A percentile compares a stretch with the other conserved stretches of the same genome.
These are phyloP conservation scores for Passiflora organensis DNA, from an alignment of 345 rosid species.

Conservation along the genomic window DNA sequence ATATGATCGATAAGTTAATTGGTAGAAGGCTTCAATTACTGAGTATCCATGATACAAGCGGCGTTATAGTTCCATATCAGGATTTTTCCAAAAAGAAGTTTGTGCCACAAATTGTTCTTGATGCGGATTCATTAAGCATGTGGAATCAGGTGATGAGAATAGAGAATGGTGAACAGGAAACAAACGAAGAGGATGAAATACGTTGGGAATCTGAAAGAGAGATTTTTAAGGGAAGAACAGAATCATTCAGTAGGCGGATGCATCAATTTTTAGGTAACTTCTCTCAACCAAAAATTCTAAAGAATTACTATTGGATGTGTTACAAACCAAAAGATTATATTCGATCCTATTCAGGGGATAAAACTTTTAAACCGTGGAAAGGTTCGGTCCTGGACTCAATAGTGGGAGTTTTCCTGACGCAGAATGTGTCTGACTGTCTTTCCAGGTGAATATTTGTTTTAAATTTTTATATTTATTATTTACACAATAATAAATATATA, in stretches of 20 bases:
- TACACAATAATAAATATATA: neutral
- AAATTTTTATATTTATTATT: neutral
- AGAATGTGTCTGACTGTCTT: conserved; percentile 47
- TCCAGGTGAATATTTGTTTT: conserved; percentile 75
- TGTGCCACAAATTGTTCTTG: conserved; percentile 29
- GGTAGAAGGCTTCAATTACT: no score
- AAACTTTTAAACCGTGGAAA: conserved; percentile 53
- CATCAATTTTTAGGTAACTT: conserved; percentile 39
- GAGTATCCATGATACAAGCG: neutral
- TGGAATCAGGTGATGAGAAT: conserved; percentile 35
- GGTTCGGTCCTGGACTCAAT: conserved; percentile 66
- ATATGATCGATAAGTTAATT: no score
- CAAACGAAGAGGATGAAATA: conserved; percentile 15
- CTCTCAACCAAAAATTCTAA: neutral
- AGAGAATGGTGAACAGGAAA: conserved; percentile 6
- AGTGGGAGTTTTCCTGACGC: conserved; percentile 62
- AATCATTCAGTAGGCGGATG: conserved; percentile 31
- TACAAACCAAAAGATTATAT: neutral
- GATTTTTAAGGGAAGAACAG: conserved; percentile 22
- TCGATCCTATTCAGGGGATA: conserved; percentile 35
- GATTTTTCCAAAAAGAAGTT: neutral
- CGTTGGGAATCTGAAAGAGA: conserved; percentile 36
- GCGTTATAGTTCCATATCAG: conserved; percentile 15
- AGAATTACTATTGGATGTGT: neutral
- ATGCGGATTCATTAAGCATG: conserved; percentile 27